Evolutionary conservation across 768 basidiomycete species (phyloP).

Genomic region (Lactarius indigo): DNA sequence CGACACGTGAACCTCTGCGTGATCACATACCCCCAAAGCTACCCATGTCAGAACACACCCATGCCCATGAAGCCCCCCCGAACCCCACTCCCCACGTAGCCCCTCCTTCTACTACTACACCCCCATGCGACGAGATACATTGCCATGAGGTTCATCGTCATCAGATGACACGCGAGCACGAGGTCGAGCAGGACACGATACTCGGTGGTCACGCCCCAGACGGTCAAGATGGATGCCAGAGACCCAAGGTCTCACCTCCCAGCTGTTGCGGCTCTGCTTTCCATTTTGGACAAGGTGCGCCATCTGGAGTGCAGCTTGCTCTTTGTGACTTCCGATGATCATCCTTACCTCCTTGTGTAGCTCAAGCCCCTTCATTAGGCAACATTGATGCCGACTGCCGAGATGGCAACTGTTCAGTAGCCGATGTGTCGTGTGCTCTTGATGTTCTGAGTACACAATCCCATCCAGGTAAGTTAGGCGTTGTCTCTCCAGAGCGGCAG

Average conservation of each 20-base stretch:
- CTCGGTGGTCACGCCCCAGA: slow-evolving; percentile 17
- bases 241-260: neutral
- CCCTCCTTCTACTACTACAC: neutral
- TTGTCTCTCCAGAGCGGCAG: neutral
- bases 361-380: neutral
- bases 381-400: neutral
- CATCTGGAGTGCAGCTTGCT: neutral
- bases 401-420: neutral
- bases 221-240: slow-evolving; percentile 14
- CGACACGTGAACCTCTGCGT: neutral
- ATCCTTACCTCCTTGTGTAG: neutral
- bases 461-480: slow-evolving; percentile 2
- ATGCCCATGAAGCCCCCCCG: neutral
- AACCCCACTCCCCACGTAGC: neutral
- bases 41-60: neutral
- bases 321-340: neutral
- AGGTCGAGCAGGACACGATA: neutral
- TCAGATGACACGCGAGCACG: neutral
- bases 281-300: neutral
- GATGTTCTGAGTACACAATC: neutral
- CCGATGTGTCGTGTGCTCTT: neutral
- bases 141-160: neutral
- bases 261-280: neutral
- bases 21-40: neutral
- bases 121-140: neutral